Conservation (phyloP, 2,329 filamentous ascomycete species). For the Gyromitra esculenta region DNA sequence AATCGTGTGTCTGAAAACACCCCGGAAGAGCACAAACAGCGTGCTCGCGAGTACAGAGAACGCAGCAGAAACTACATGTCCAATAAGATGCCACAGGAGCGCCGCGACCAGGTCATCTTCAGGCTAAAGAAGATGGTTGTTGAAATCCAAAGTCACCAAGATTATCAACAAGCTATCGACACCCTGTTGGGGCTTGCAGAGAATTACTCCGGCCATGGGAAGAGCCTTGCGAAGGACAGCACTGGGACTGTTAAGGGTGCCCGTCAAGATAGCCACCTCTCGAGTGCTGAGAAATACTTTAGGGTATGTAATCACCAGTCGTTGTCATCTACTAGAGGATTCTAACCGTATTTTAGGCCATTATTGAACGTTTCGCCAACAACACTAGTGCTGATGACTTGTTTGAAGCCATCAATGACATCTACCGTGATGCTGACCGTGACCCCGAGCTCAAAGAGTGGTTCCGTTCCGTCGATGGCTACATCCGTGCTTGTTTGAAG, state of each 20-base stretch:
- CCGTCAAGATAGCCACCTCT: conserved; percentile 71
- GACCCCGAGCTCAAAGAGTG: conserved; percentile 88
- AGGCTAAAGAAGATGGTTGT: conserved; percentile 98
- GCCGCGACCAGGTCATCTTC: conserved; percentile 89
- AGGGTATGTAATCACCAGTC: conserved; percentile 68
- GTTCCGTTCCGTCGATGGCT: conserved; percentile 82
- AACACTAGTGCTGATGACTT: conserved; percentile 88
- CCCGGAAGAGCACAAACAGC: conserved; percentile 70
- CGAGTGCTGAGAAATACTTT: conserved; percentile 79
- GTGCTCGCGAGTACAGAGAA: conserved; percentile 63
- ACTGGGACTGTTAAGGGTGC: conserved; percentile 77
- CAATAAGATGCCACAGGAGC: conserved; percentile 89
- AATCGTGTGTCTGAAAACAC: conserved; percentile 71
- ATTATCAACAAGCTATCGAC: conserved; percentile 91
- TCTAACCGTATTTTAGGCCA: conserved; percentile 68
- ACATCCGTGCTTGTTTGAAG: conserved; percentile 82
- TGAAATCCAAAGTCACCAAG: conserved; percentile 92
- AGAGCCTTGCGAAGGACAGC: conserved; percentile 71
- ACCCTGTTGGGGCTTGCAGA: conserved; percentile 86
- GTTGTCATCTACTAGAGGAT: conserved; percentile 59
- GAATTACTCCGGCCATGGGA: conserved; percentile 81
- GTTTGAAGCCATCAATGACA: conserved; percentile 81
- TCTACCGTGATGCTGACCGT: conserved; percentile 86
- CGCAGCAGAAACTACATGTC: conserved; percentile 77
- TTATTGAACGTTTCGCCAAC: conserved; percentile 96